Percentiles rank a stretch among this genome's conserved stretches.
Evolutionary conservation across 331 rosid genomes (phyloP).

Genomic region (Quercus lobata): DNA sequence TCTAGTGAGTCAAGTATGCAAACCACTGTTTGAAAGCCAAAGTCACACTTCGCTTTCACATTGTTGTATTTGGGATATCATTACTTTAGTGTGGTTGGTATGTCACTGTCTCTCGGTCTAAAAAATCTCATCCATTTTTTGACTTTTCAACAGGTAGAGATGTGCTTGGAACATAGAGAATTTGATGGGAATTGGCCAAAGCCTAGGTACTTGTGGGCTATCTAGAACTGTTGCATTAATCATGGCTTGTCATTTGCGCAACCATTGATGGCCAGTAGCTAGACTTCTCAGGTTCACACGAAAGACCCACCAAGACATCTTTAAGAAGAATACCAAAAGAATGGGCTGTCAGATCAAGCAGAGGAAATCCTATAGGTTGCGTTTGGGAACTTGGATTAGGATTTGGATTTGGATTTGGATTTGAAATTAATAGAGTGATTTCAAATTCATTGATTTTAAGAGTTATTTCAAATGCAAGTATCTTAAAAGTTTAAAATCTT

Average conservation of each 20-base stretch:
- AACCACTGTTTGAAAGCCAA: conserved; percentile 30
- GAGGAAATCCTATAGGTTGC: background rate
- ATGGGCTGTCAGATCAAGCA: background rate
- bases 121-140: conserved; percentile 1
- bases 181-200: background rate
- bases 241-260: background rate
- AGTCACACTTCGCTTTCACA: conserved; percentile 66
- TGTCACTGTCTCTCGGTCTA: conserved; percentile 49
- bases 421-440: too few species aligned
- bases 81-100: conserved; percentile 32
- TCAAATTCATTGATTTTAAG: too few species aligned
- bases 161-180: background rate
- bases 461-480: too few species aligned
- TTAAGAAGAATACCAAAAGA: too few species aligned
- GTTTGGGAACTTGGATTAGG: too few species aligned
- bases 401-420: too few species aligned
- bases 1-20: conserved; percentile 33
- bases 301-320: too few species aligned
- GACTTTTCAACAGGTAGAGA: background rate
- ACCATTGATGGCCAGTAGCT: background rate
- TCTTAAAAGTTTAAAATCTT: too few species aligned
- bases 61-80: conserved; percentile 40
- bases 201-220: background rate
- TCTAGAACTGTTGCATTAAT: background rate
- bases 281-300: background rate